Evolutionary conservation across 305 asterid genomes (phyloP).

Genomic region (Fraxinus baroniana): DNA sequence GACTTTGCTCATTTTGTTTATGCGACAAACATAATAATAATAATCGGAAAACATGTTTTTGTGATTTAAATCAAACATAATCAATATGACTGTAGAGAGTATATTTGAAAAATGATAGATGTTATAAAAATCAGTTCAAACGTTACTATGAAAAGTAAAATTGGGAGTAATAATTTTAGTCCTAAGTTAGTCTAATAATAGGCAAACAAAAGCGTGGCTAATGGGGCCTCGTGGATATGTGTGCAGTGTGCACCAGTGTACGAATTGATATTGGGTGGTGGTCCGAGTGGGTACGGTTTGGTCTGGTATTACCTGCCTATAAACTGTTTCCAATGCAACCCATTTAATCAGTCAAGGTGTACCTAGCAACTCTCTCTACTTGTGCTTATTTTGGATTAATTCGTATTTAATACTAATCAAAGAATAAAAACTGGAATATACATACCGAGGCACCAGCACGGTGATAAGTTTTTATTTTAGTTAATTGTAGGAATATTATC

Average conservation of each 20-base stretch:
- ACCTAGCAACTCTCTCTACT: conserved; percentile 20
- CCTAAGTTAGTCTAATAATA: conserved; percentile 1
- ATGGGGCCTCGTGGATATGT: conserved; percentile 26
- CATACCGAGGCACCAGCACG: too few relatives aligned
- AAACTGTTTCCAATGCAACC: conserved; percentile 39
- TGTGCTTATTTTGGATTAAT: too few relatives aligned
- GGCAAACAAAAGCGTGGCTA: conserved; percentile 20
- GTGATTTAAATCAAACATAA: too few relatives aligned
- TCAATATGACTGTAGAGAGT: too few relatives aligned
- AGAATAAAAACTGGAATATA: too few relatives aligned
- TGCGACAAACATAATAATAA: too few relatives aligned
- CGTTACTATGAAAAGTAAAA: background rate
- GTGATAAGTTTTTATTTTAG: too few relatives aligned
- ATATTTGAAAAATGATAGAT: too few relatives aligned
- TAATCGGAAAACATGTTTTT: too few relatives aligned
- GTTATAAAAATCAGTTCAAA: too few relatives aligned
- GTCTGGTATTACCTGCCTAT: conserved; percentile 32
- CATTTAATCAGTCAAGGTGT: conserved; percentile 29
- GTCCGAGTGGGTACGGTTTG: conserved; percentile 42
- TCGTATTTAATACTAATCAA: too few relatives aligned
- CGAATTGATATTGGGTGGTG: conserved; percentile 24
- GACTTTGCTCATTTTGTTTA: too few relatives aligned
- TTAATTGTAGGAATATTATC: background rate
- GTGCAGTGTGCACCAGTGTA: conserved; percentile 36
- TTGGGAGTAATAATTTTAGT: background rate